Evolutionary conservation across 2,329 filamentous ascomycete genomes (phyloP), one percentile per base, ranked within the genome.

Genomic region (Aspergillus texensis): DNA sequence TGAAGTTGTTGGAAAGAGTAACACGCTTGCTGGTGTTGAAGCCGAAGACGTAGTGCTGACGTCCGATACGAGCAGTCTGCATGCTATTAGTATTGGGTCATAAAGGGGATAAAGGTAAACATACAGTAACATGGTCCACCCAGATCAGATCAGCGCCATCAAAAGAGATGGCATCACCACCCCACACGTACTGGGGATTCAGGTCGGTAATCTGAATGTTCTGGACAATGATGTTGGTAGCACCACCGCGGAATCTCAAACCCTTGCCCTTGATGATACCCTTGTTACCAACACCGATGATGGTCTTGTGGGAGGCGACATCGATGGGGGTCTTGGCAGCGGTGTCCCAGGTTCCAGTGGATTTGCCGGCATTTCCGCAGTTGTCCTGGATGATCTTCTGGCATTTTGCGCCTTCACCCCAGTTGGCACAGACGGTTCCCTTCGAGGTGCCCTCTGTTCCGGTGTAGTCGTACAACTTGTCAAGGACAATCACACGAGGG

Each of bases 11-110:
- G 68, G 85, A 85, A 72, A 89, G 82, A 36, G 85, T 86, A 19
- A 89, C 83, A 41, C 84, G 83, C 73, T 81, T 82, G 68, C 80
- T 82, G 58, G 85, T 82, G 2, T 74, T 72, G 71, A 81, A 83
- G 62, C 86, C 86, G 50, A 86, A 80, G 45, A 88, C 86, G 55
- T 88, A 83, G 78, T 87, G 84, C 76, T 88, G 86, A 48, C 86
- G 85, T 61, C 84, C 85, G 66, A 88, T 84, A 53, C 84, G 81
- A 52, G 85, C 85, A 55, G 83, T 85, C 52, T 54, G 36, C 2
- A 21, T 21, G 2, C n/a, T 3, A 28, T 54, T n/a, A 54, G 19
- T n/a, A 54, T 6, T 14, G 16, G 4, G 19, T 4, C 6, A 2
- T 4, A 19, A 24, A 16, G 9, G 32, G 4, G 30, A n/a, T 4